Evolutionary conservation across 169 alveolate species (phyloP), one percentile per base, ranked within the genome.

Genomic region (Cryptosporidium parvum): DNA sequence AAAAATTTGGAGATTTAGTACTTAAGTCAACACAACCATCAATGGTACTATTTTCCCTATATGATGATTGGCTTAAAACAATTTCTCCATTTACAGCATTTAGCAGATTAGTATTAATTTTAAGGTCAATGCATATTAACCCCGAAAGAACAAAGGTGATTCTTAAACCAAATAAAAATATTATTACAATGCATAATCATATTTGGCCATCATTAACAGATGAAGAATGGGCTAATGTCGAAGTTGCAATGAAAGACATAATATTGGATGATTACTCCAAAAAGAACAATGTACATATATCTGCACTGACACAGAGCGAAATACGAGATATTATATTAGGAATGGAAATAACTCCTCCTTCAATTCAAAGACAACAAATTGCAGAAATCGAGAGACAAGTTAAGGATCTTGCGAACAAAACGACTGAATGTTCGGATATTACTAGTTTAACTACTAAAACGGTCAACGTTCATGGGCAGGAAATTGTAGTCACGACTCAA

Each of bases 201-300:
- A 97, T 99, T 75, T 99, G 99, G 99, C 99, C 99, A 61, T 95
- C 98, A 52, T 94, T 99, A 85, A 97, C 99, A 35, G 99, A 97
- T 86, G 99, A 97, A 68, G 99, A 99, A 95, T 99, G 99, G 99
- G 97, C 98, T 29, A 97, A 97, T 85, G 99, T 98, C 23, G 99
- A 99, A 94, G 99, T 98, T 37, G 99, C 98, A 91, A 93, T 99
- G 67, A 98, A 97, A 92, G 99, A 99, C 85, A 89, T 99, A 84
- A 98, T 99, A 84, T 93, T 99, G 69, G 98, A 98, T 35, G 99
- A 99, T 93, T 99, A 99, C 92, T 98, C 99, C 21, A 99, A 98
- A 95, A 97, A 98, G 91, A 98, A 99, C 93, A 98, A 98, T 93
- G 99, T 98, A 9, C 98, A 98, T 92, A 99, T 98, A 14, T 98